phyloP scores from a whole-genome alignment of 306 rosid species.

The Vachellia pachyceras region DNA sequence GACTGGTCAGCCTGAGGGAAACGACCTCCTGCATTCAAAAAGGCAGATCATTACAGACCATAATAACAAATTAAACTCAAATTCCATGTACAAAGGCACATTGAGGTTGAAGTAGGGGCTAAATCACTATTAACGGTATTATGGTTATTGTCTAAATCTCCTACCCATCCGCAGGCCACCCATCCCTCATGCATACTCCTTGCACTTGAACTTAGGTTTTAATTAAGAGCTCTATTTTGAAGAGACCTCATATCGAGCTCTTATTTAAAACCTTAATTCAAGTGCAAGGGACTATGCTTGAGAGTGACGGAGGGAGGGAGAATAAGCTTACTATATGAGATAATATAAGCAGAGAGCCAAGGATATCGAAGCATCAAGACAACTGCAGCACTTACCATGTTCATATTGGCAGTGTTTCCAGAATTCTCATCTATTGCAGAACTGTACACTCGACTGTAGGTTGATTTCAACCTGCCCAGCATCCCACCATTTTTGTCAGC shows the following conservation, averaged over 20 bases:
- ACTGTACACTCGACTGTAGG: constrained; percentile 55
- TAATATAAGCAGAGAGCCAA: background rate
- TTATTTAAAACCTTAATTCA: too few relatives aligned
- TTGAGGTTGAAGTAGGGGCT: constrained; percentile 22
- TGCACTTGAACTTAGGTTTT: too few relatives aligned
- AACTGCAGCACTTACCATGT: constrained; percentile 59
- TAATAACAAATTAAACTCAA: constrained; percentile 24
- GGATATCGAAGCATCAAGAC: constrained; percentile 1
- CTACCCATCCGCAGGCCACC: background rate
- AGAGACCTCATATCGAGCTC: too few relatives aligned
- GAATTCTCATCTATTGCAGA: constrained; percentile 45
- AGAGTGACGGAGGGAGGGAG: background rate
- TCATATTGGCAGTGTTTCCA: constrained; percentile 44
- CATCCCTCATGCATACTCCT: background rate
- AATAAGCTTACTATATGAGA: background rate
- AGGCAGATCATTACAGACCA: constrained; percentile 25
- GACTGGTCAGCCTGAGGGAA: constrained; percentile 72
- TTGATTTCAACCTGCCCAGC: constrained; percentile 61
- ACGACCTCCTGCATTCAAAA: constrained; percentile 55
- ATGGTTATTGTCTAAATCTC: background rate
- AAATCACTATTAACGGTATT: constrained; percentile 10
- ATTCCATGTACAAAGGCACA: constrained; percentile 4
- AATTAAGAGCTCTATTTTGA: too few relatives aligned
- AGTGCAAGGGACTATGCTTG: background rate
- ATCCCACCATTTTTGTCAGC: constrained; percentile 48